Conservation (phyloP, 345 rosid genomes). For the Ceriops decandra region DNA sequence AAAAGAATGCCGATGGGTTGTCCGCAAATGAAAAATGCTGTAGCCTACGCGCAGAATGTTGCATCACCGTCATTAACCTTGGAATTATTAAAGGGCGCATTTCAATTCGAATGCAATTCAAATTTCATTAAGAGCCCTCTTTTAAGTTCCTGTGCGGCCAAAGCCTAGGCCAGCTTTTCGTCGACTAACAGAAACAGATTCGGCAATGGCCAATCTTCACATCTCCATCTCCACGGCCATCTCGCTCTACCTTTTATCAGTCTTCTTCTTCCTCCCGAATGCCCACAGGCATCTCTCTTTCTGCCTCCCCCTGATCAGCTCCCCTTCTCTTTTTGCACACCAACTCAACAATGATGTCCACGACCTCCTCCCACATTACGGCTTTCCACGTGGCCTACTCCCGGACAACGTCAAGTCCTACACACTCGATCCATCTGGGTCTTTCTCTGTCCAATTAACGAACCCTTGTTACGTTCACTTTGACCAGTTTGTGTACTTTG, state of each 20-base stretch:
- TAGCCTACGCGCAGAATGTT: no score
- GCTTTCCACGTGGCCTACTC: conserved; percentile 67
- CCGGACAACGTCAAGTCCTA: conserved; percentile 59
- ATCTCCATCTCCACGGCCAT: not conserved
- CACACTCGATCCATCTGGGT: conserved; percentile 41
- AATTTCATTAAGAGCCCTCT: no score
- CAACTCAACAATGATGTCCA: conserved; percentile 40
- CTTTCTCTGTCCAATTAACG: conserved; percentile 43
- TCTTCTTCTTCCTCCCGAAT: conserved; percentile 19
- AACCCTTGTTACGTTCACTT: conserved; percentile 55
- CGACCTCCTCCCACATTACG: conserved; percentile 60
- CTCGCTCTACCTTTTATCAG: conserved; percentile 21
- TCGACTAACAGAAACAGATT: no score
- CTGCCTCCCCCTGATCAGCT: not conserved
- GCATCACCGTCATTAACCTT: no score
- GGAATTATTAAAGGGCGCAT: no score
- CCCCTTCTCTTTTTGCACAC: conserved; percentile 4
- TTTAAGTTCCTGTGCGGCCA: no score
- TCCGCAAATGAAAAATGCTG: no score
- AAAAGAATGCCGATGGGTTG: no score
- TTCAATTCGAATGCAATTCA: no score
- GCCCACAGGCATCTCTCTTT: conserved; percentile 20
- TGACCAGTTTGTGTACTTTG: conserved; percentile 54
- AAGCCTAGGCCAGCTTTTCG: no score
- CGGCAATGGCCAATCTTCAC: no score